phyloP scores from a whole-genome alignment of 2,329 filamentous ascomycete species.

The Thyridium curvatum region DNA sequence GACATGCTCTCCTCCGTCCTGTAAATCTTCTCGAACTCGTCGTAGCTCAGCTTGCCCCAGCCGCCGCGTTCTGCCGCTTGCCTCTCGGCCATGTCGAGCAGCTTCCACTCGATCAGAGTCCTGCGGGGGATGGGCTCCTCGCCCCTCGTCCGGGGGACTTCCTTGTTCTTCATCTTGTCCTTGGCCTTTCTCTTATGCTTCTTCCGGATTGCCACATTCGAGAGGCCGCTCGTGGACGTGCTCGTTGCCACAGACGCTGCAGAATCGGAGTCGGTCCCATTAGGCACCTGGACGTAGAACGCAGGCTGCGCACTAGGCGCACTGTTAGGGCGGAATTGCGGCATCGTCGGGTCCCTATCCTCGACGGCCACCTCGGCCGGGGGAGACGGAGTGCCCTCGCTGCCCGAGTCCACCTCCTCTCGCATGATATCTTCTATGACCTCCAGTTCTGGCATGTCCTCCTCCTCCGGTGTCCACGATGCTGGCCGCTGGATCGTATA shows the following conservation, averaged over 20 bases:
- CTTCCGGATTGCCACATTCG: not conserved
- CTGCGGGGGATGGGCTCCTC: slow-evolving; percentile 16
- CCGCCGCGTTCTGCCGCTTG: slow-evolving; percentile 70
- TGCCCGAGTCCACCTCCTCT: not conserved
- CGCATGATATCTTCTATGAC: slow-evolving; percentile 5
- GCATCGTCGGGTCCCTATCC: slow-evolving; percentile 56
- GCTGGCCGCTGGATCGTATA: slow-evolving; percentile 30
- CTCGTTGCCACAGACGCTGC: not conserved
- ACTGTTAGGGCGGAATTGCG: slow-evolving; percentile 61
- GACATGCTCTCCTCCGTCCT: slow-evolving; percentile 56
- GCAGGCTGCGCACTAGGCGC: slow-evolving; percentile 5
- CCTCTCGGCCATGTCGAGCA: slow-evolving; percentile 58
- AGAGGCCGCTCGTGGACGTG: not conserved
- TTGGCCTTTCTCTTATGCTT: slow-evolving; percentile 2
- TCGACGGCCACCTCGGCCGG: slow-evolving; percentile 9
- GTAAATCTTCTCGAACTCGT: slow-evolving; percentile 75
- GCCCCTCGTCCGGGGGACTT: slow-evolving; percentile 12
- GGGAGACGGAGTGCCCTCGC: not conserved
- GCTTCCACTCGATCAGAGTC: slow-evolving; percentile 42
- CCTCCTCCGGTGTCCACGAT: slow-evolving; percentile 3
- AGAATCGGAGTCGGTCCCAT: slow-evolving; percentile 9
- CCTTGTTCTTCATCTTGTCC: slow-evolving; percentile 9
- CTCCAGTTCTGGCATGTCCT: slow-evolving; percentile 9
- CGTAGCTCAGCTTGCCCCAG: slow-evolving; percentile 68
- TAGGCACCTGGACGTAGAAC: too few relatives aligned